These are phyloP conservation scores for Fonsecaea pedrosoi DNA, from an alignment of 2,329 filamentous ascomycete genomes.

Conservation along the genomic window DNA sequence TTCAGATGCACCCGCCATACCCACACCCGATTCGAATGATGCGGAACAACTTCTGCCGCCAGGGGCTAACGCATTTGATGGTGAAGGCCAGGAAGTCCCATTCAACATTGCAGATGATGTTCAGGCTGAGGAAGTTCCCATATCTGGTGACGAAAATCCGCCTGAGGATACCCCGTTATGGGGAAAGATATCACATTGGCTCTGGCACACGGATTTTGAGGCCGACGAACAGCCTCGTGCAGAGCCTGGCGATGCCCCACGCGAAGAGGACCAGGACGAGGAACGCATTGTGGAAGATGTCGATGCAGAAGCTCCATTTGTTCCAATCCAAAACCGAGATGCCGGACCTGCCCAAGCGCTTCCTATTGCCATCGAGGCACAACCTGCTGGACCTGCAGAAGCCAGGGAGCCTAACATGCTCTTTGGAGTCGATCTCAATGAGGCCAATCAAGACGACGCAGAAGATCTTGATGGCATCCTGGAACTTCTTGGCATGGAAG, in stretches of 20 bases:
- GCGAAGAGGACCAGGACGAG: conserved; percentile 52
- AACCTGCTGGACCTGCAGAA: conserved; percentile 18
- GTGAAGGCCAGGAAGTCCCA: neutral
- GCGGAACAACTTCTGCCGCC: conserved; percentile 8
- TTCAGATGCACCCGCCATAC: conserved; percentile 21
- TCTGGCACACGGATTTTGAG: conserved; percentile 53
- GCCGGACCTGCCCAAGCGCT: conserved; percentile 19
- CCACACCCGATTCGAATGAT: conserved; percentile 27
- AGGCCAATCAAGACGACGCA: conserved; percentile 68
- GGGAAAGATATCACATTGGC: conserved; percentile 49
- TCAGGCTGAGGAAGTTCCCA: neutral
- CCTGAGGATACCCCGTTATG: conserved; percentile 4
- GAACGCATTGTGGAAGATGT: conserved; percentile 67
- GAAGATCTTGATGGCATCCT: conserved; percentile 96
- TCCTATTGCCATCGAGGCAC: conserved; percentile 10
- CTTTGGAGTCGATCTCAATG: conserved; percentile 71
- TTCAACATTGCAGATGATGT: neutral
- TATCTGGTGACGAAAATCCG: neutral
- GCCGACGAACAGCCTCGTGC: conserved; percentile 49
- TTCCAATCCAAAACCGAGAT: conserved; percentile 55
- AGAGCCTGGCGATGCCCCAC: conserved; percentile 46
- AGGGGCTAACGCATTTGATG: neutral
- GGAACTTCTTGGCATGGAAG: conserved; percentile 95
- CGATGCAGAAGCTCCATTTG: conserved; percentile 66
- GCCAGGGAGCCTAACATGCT: conserved; percentile 65